Evolutionary conservation across 225 moss, liverwort and hornwort species (phyloP).

Genomic region (Marchantia paleacea): DNA sequence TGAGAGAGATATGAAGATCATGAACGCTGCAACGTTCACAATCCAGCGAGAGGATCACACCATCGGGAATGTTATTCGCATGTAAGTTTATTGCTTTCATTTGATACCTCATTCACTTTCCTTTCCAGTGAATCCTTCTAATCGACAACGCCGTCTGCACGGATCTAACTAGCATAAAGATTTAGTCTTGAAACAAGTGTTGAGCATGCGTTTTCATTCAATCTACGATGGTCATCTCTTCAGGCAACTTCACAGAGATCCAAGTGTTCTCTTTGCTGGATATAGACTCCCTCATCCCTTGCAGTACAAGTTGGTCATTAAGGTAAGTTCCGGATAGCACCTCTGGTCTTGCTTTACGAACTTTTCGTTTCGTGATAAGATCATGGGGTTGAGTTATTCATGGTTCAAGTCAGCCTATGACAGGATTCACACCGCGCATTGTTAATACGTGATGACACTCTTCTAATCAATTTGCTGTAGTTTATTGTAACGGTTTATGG

Average conservation of each 20-base stretch:
- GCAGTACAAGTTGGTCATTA: slow-evolving; percentile 85
- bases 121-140: neutral
- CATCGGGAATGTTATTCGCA: slow-evolving; percentile 88
- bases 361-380: too few relatives aligned
- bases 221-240: neutral
- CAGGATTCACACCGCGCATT: too few relatives aligned
- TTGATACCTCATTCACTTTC: neutral
- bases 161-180: neutral
- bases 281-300: slow-evolving; percentile 94
- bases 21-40: slow-evolving; percentile 80
- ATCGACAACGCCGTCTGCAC: neutral
- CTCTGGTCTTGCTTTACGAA: too few relatives aligned
- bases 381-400: too few relatives aligned
- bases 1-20: slow-evolving; percentile 92
- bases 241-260: slow-evolving; percentile 97
- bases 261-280: slow-evolving; percentile 90
- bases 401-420: too few relatives aligned
- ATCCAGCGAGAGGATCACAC: slow-evolving; percentile 96
- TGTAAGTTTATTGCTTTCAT: slow-evolving; percentile 42
- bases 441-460: too few relatives aligned
- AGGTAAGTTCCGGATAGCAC: slow-evolving; percentile 41
- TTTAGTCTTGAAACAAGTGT: neutral
- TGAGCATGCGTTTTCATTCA: neutral
- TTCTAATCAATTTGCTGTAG: too few relatives aligned
- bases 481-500: too few relatives aligned